Evolutionary conservation across 352 stramenopile species (phyloP).

Genomic region (Phytophthora fragariaefolia): DNA sequence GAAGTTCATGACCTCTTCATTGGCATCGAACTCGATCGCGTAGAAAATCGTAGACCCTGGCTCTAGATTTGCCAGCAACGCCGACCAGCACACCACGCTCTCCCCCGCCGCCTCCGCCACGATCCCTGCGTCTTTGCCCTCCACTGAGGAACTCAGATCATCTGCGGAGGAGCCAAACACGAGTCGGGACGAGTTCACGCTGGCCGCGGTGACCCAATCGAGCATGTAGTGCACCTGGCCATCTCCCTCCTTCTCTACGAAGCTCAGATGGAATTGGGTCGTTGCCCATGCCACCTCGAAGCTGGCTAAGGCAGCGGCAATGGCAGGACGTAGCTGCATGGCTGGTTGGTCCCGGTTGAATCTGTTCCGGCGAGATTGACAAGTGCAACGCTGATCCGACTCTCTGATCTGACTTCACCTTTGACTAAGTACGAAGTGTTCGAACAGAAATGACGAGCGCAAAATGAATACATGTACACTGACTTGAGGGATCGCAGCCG

Average conservation of each 20-base stretch:
- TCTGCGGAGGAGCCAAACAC: constrained; percentile 51
- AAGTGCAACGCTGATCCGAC: constrained; percentile 16
- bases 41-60: constrained; percentile 67
- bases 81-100: constrained; percentile 66
- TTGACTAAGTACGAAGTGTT: constrained; percentile 4
- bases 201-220: constrained; percentile 68
- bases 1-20: constrained; percentile 45
- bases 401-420: constrained; percentile 24
- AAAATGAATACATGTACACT: too few relatives aligned
- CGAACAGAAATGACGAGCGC: constrained; percentile 9
- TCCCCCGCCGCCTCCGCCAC: constrained; percentile 54
- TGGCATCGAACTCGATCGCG: constrained; percentile 41
- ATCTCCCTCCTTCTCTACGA: constrained; percentile 43
- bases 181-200: constrained; percentile 42
- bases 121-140: constrained; percentile 41
- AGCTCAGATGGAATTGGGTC: constrained; percentile 74
- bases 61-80: constrained; percentile 52
- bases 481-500: too few relatives aligned
- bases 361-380: constrained; percentile 11
- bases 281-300: constrained; percentile 23
- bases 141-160: constrained; percentile 40
- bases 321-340: constrained; percentile 10
- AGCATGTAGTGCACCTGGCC: constrained; percentile 64
- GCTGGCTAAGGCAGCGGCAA: background rate
- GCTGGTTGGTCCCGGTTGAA: constrained; percentile 2